Evolutionary conservation across 2,329 filamentous ascomycete genomes (phyloP), one percentile per base, ranked within the genome.

Genomic region (Apiospora aurea): DNA sequence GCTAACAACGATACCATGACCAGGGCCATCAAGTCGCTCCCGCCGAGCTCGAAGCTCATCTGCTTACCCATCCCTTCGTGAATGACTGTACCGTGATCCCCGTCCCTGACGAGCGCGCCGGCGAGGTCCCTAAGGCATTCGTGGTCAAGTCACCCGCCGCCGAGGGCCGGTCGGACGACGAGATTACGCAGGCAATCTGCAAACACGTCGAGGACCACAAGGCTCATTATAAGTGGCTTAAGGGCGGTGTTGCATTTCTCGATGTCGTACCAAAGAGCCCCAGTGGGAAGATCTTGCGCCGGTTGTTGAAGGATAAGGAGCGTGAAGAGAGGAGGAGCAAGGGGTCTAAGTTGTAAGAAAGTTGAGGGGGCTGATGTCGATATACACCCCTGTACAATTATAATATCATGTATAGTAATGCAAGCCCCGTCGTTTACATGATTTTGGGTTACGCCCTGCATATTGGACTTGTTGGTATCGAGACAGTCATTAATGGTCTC

Each of bases 21-120:
- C 70, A 84, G 90, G 94, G 93, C 72, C 85, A 92, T 73, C 94
- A 96, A 90, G 94, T 96, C 29, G 93, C 94, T 0, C 94, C 94
- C 0, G 94, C 94, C 1, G 94, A 96, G 79, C 88, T 97, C 1
- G 94, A 97, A 82, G 92, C 93, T 1, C 92, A 94, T 77, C 86
- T 97, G 6, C 89, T 97, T 18, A 88, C 90, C 0, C 93, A 96
- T 79, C 89, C 91, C 0, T 86, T 87, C 14, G 93, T 96, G n/a
- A 89, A 90, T 61, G 94, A 97, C 81, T 93, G 90, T 75, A 91
- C 94, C 18, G 93, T 97, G 10, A 94, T 96, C 75, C 91, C 91
- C 18, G 85, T 95, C 1, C 92, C 91, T 0, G 86, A 91, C 71
- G 85, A 88, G 24, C 83, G 85, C 18, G 87, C 89, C 5, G 91